Percentiles rank a stretch among this genome's conserved stretches.
Conservation (phyloP, 495 filamentous ascomycete genomes). For the Tuber aestivum region DNA sequence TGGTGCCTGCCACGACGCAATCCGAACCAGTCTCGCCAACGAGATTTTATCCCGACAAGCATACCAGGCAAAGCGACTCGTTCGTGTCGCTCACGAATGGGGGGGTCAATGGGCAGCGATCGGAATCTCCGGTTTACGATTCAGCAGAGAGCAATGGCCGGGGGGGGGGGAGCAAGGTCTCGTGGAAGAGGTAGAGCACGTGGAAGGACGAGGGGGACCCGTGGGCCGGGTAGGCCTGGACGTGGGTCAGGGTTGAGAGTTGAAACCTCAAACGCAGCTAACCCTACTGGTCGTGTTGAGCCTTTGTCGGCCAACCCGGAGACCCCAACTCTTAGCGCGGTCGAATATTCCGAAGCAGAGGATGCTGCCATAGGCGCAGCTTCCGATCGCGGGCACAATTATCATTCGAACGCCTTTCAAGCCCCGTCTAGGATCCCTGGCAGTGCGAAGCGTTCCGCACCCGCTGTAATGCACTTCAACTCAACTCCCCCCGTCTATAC, state of each 20-base stretch:
- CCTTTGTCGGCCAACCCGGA: not conserved
- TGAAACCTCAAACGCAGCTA: conserved; percentile 29
- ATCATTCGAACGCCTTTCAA: not conserved
- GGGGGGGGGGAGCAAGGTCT: conserved; percentile 55
- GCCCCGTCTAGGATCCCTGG: not conserved
- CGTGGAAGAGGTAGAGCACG: conserved; percentile 55
- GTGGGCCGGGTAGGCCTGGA: conserved; percentile 51
- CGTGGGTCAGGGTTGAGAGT: conserved; percentile 44
- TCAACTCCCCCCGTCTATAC: conserved; percentile 31
- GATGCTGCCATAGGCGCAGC: not conserved
- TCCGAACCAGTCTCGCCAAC: conserved; percentile 34
- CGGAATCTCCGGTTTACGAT: conserved; percentile 44
- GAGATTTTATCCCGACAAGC: conserved; percentile 28
- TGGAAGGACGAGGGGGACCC: conserved; percentile 55
- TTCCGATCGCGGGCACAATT: not conserved
- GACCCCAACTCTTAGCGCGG: not conserved
- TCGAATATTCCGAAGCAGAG: not conserved
- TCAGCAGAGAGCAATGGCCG: conserved; percentile 48
- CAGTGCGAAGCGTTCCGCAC: not conserved
- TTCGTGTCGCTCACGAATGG: conserved; percentile 24
- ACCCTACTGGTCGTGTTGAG: not conserved
- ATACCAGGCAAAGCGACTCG: conserved; percentile 22
- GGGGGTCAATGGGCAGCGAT: conserved; percentile 10
- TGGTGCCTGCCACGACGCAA: conserved; percentile 23
- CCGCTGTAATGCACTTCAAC: conserved; percentile 24